Base-by-base conservation (phyloP, 257 asterid genomes). In the Solanum ossicruentum region DNA sequence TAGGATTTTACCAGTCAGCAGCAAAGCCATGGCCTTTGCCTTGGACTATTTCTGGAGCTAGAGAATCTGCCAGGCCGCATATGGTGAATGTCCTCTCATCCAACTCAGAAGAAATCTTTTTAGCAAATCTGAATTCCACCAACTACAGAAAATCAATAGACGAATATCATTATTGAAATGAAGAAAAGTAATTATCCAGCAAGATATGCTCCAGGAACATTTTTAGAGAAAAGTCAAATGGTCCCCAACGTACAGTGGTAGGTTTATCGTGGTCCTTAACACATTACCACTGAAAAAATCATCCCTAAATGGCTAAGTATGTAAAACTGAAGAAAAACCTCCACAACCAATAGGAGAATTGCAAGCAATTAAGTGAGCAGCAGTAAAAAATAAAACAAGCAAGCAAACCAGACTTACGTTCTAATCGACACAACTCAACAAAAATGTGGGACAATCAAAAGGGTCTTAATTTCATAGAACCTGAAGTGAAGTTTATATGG, bases 1-100 rank as follows among this genome's bases (percentile, higher is more conserved):
- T 84, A 57, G 78, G 90, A 63, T 77, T 71, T 66, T 94, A 96
- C 99, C 99, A 96, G 89, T 94, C 99, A 87, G 94, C 97, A 81
- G 94, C 93, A 86, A 94, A 93, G 86, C 97, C 92, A 69, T 96
- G 98, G 86, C 99, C 99, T 89, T 92, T 93, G 84, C 99, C 99
- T 91, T 91, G 98, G 84, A 96, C 92, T 69, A 94, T 91, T 90
- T 96, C 99, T 80, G 99, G 99, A 90, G 99, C 97, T 88, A 94
- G 90, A 43, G 96, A 92, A 87, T 96, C 98, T 3, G 97, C 89
- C 92, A 89, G 94, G 32, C 99, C 99, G 84, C 98, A 94, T 70
- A 94, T 90, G 45, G 99, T 93, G 89, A 88, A 94, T 66, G 99
- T 89, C 90, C 98, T 90, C 85, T 92, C 95, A 84, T 83, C 86